Percentiles rank a stretch among this genome's conserved stretches.
These are phyloP conservation scores for Pichia sorboxylosa DNA, from an alignment of 1,139 yeast species.

Conservation along the genomic window DNA sequence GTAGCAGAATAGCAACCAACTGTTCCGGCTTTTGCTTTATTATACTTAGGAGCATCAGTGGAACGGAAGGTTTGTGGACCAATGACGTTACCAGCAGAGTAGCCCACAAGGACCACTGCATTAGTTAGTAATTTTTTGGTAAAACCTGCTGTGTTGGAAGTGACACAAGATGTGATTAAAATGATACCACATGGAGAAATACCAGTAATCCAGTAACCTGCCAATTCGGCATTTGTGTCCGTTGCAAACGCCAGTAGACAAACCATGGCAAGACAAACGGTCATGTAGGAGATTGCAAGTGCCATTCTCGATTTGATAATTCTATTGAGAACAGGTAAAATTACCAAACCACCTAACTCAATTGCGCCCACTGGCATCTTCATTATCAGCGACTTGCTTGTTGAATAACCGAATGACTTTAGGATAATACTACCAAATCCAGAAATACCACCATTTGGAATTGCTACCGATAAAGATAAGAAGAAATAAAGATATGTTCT, in stretches of 20 bases:
- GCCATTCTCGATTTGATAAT: conserved; percentile 14
- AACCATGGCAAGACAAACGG: conserved; percentile 27
- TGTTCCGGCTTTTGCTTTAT: too few species aligned
- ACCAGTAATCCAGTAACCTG: conserved; percentile 30
- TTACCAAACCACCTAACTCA: conserved; percentile 27
- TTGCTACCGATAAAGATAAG: conserved; percentile 24
- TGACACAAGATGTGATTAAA: conserved; percentile 30
- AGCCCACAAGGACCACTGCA: conserved; percentile 30
- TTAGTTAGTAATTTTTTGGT: conserved; percentile 32
- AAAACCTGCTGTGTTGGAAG: conserved; percentile 29
- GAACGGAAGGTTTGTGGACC: conserved; percentile 36
- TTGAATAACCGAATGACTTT: conserved; percentile 34
- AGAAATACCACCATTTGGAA: conserved; percentile 19
- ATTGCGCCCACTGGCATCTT: conserved; percentile 36
- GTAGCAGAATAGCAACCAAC: too few species aligned
- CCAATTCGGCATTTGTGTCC: conserved; percentile 26
- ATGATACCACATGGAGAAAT: conserved; percentile 28
- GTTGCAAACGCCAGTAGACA: conserved; percentile 39
- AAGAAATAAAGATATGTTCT: too few species aligned
- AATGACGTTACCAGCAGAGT: conserved; percentile 31
- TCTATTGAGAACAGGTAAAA: conserved; percentile 2
- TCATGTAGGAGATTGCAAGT: conserved; percentile 28
- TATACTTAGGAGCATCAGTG: conserved; percentile 31
- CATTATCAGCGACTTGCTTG: conserved; percentile 29
- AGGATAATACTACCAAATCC: conserved; percentile 39